Evolutionary conservation across 345 rosid genomes (phyloP).

Genomic region (Psidium guajava): DNA sequence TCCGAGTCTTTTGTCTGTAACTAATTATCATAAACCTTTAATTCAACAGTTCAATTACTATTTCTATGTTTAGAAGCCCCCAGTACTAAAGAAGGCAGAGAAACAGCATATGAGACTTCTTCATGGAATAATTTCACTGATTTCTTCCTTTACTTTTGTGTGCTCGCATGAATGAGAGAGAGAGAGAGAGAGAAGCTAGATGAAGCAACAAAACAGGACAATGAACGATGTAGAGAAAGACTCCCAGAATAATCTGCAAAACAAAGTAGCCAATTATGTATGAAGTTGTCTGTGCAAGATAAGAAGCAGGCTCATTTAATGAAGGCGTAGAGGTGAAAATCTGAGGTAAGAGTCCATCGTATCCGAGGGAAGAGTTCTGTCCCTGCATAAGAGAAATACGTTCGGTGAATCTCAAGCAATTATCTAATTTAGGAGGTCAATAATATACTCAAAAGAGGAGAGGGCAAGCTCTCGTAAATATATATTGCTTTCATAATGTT

Average conservation of each 20-base stretch:
- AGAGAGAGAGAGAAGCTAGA: not conserved
- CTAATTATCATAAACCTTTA: not conserved
- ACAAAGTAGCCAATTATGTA: slow-evolving; percentile 36
- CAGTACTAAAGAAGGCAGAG: not conserved
- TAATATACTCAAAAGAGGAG: not conserved
- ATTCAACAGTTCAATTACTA: not conserved
- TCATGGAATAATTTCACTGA: not conserved
- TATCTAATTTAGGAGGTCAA: not conserved
- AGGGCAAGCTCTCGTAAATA: not conserved
- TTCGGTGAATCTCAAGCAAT: not conserved
- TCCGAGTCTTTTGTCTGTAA: not conserved
- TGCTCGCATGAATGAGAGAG: not conserved
- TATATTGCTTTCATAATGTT: not conserved
- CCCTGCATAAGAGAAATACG: not conserved
- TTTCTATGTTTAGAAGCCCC: not conserved
- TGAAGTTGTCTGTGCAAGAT: slow-evolving; percentile 41
- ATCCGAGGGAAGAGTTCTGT: not conserved
- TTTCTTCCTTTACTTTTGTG: not conserved
- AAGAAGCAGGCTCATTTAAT: slow-evolving; percentile 41
- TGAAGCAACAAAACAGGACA: not conserved
- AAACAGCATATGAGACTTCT: not conserved
- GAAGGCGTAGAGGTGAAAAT: slow-evolving; percentile 31
- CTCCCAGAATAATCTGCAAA: slow-evolving; percentile 34
- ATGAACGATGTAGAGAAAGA: not conserved
- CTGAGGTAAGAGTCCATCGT: slow-evolving; percentile 26